Conservation (phyloP, 2,329 filamentous ascomycete genomes). For the Xylariaceae sp. region DNA sequence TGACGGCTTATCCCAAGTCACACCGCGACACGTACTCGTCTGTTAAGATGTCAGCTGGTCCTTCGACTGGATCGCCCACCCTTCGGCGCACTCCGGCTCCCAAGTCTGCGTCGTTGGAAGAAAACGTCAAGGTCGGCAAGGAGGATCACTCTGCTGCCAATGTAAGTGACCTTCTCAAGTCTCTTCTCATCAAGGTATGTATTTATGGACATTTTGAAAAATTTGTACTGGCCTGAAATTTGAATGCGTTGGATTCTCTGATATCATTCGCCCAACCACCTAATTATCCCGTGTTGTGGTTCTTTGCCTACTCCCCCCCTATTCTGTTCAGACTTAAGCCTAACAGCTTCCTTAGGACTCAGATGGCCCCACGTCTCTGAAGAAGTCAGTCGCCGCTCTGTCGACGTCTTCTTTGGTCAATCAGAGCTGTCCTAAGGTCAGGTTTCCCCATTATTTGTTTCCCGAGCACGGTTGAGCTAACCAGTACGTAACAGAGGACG, state of each 20-base stretch:
- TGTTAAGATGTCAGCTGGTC: slow-evolving; percentile 40
- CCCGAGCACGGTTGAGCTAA: too few species aligned
- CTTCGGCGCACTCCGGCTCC: slow-evolving; percentile 30
- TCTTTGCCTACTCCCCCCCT: too few species aligned
- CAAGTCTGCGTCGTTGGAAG: slow-evolving; percentile 30
- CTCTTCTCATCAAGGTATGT: slow-evolving; percentile 23
- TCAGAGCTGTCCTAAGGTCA: slow-evolving; percentile 50
- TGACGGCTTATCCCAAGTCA: too few species aligned
- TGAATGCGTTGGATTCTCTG: neutral
- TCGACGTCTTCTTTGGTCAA: slow-evolving; percentile 52
- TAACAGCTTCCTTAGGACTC: slow-evolving; percentile 16
- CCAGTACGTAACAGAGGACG: slow-evolving; percentile 6
- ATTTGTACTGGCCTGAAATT: neutral
- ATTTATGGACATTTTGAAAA: slow-evolving; percentile 17
- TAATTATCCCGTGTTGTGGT: too few species aligned
- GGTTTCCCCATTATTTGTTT: slow-evolving; percentile 4
- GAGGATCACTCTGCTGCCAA: slow-evolving; percentile 29
- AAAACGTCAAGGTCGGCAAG: slow-evolving; percentile 34
- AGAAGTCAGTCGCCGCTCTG: slow-evolving; percentile 44
- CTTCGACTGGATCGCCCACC: slow-evolving; percentile 38
- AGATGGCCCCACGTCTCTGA: slow-evolving; percentile 23
- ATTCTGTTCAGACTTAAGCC: neutral
- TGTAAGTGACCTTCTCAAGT: slow-evolving; percentile 27
- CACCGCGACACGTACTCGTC: too few species aligned
- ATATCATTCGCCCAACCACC: neutral